Percentiles rank a stretch among this genome's conserved stretches.
Conservation (phyloP, 2,329 filamentous ascomycete genomes). For the Apiospora marii region DNA sequence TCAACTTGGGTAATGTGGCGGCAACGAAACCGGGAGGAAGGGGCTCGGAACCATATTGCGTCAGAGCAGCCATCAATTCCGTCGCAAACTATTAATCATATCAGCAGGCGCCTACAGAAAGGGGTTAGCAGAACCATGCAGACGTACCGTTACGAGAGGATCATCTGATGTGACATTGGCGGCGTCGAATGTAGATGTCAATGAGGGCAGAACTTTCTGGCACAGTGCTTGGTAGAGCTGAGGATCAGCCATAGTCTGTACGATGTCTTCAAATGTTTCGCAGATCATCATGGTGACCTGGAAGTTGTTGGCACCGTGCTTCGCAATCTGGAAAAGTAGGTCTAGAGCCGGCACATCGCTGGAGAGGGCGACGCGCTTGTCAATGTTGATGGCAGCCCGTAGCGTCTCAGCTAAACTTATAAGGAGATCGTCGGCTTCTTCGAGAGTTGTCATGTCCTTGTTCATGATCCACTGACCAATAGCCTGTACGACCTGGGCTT, state of each 20-base stretch:
- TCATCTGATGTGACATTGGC: constrained; percentile 86
- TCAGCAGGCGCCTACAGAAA: neutral
- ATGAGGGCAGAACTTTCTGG: constrained; percentile 82
- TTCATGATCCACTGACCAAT: constrained; percentile 77
- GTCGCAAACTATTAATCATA: constrained; percentile 68
- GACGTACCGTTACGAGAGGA: constrained; percentile 75
- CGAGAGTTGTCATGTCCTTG: constrained; percentile 83
- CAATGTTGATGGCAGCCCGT: constrained; percentile 81
- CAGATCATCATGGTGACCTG: constrained; percentile 87
- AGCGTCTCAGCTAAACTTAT: constrained; percentile 89
- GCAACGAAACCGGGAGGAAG: constrained; percentile 87
- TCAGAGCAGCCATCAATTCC: constrained; percentile 81
- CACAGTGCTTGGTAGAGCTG: constrained; percentile 82
- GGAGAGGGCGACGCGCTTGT: constrained; percentile 77
- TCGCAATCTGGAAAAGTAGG: constrained; percentile 86
- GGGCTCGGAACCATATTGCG: constrained; percentile 83
- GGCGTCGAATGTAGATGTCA: constrained; percentile 90
- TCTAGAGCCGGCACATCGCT: constrained; percentile 78
- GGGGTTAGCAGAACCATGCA: neutral
- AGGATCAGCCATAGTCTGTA: constrained; percentile 70
- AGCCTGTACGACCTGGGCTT: constrained; percentile 59
- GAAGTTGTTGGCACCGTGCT: constrained; percentile 88
- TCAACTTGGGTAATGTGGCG: constrained; percentile 86
- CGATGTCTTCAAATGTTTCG: constrained; percentile 91
- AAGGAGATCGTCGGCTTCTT: constrained; percentile 90